These are phyloP conservation scores for Neurospora pannonica DNA, from an alignment of 495 filamentous ascomycete genomes.

Conservation along the genomic window DNA sequence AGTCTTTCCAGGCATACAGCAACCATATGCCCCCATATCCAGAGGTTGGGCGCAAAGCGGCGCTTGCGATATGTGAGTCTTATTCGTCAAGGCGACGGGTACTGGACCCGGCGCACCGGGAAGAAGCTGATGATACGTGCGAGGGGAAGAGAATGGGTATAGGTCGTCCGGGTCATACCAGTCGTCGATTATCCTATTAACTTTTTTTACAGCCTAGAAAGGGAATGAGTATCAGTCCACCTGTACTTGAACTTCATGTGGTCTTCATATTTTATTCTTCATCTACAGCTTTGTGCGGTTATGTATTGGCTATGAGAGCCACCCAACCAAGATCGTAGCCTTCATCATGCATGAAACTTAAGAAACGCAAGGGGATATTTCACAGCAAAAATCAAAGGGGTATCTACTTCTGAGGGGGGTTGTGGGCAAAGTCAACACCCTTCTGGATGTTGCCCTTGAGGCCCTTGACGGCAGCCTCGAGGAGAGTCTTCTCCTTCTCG, in stretches of 20 bases:
- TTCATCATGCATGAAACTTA: not conserved
- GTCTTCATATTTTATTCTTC: constrained; percentile 16
- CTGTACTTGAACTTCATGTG: not conserved
- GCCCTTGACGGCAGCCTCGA: constrained; percentile 61
- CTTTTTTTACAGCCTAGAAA: constrained; percentile 13
- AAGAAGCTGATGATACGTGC: not conserved
- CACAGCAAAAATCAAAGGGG: not conserved
- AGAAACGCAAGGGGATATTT: constrained; percentile 2
- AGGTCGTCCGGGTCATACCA: not conserved
- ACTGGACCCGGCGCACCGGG: not conserved
- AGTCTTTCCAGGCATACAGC: not conserved
- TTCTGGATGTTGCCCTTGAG: constrained; percentile 90
- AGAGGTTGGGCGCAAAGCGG: not conserved
- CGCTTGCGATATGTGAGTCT: not conserved
- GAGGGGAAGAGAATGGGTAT: not conserved
- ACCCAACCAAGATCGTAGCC: not conserved
- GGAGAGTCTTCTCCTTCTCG: constrained; percentile 76
- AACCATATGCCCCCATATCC: not conserved
- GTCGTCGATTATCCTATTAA: not conserved
- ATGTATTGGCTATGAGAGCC: constrained; percentile 3
- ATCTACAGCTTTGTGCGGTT: constrained; percentile 17
- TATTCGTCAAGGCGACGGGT: not conserved
- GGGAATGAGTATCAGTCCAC: constrained; percentile 13
- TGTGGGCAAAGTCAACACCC: constrained; percentile 81
- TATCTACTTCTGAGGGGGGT: constrained; percentile 46